Evolutionary conservation across 83 land plant species (phyloP).

Genomic region (Picea mariana): DNA sequence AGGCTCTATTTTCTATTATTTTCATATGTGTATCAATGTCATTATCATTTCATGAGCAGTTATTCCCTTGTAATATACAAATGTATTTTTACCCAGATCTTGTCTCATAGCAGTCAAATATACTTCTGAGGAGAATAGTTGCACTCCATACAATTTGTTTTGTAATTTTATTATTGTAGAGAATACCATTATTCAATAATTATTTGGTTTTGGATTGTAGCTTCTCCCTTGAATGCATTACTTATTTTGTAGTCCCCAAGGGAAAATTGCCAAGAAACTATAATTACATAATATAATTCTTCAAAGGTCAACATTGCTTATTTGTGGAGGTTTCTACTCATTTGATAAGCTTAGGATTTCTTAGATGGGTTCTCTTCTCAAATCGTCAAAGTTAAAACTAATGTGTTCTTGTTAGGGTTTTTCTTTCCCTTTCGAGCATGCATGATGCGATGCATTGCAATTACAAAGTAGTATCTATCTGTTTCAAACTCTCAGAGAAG

Average conservation of each 20-base stretch:
- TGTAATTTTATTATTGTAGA: not conserved
- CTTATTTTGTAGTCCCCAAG: conserved; percentile 7
- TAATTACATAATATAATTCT: not conserved
- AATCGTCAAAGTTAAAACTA: too few species aligned
- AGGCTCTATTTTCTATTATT: not conserved
- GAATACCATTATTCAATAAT: not conserved
- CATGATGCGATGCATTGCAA: too few species aligned
- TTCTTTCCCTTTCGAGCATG: too few species aligned
- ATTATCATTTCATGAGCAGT: not conserved
- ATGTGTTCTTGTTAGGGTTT: too few species aligned
- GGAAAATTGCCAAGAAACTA: not conserved
- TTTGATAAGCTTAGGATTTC: not conserved
- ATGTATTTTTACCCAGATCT: not conserved
- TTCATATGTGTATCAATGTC: not conserved
- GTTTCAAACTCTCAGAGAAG: not conserved
- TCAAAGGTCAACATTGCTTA: not conserved
- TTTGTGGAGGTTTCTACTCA: not conserved
- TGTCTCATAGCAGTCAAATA: not conserved
- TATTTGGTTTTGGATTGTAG: conserved; percentile 8
- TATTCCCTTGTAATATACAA: not conserved
- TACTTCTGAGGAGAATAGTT: not conserved
- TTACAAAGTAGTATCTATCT: not conserved
- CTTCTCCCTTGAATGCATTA: conserved; percentile 8
- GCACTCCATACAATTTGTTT: not conserved
- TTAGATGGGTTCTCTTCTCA: not conserved